Conservation (phyloP, 176 grass and related monocot species). For the Oryza glaberrima region DNA sequence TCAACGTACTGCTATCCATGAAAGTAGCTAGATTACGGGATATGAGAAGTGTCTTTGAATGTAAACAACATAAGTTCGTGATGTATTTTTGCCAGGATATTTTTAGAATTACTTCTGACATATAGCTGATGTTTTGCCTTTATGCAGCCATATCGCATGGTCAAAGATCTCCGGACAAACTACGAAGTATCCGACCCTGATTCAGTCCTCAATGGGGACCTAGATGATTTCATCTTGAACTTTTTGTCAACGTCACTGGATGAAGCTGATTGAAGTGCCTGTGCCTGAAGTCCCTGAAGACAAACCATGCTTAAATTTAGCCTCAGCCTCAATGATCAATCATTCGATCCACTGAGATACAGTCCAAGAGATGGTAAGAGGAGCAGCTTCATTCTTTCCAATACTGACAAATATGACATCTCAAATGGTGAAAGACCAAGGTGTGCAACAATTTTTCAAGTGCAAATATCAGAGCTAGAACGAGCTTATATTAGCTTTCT, state of each 20-base stretch:
- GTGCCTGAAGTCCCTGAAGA: slow-evolving; percentile 42
- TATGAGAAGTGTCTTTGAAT: not conserved
- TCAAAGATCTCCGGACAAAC: slow-evolving; percentile 96
- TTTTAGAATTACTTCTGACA: slow-evolving; percentile 2
- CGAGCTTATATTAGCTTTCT: slow-evolving; percentile 19
- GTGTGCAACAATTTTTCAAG: not conserved
- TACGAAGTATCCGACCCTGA: slow-evolving; percentile 92
- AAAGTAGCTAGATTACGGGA: slow-evolving; percentile 1
- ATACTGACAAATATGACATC: slow-evolving; percentile 15
- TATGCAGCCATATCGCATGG: slow-evolving; percentile 87
- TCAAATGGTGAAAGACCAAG: not conserved
- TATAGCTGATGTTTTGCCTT: slow-evolving; percentile 19
- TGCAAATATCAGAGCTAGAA: slow-evolving; percentile 4
- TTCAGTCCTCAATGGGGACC: slow-evolving; percentile 78
- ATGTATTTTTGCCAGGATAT: not conserved
- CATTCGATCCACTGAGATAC: not conserved
- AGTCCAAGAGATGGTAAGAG: slow-evolving; percentile 2
- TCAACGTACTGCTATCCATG: not conserved
- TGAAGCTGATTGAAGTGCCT: slow-evolving; percentile 53
- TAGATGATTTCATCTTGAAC: slow-evolving; percentile 88
- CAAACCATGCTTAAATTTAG: slow-evolving; percentile 14
- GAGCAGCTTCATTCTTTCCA: slow-evolving; percentile 12
- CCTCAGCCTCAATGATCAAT: not conserved
- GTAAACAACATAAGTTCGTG: not conserved
- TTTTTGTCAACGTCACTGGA: slow-evolving; percentile 76